phyloP scores from a whole-genome alignment of 306 rosid genomes.

The Sechiopsis laciniata region DNA sequence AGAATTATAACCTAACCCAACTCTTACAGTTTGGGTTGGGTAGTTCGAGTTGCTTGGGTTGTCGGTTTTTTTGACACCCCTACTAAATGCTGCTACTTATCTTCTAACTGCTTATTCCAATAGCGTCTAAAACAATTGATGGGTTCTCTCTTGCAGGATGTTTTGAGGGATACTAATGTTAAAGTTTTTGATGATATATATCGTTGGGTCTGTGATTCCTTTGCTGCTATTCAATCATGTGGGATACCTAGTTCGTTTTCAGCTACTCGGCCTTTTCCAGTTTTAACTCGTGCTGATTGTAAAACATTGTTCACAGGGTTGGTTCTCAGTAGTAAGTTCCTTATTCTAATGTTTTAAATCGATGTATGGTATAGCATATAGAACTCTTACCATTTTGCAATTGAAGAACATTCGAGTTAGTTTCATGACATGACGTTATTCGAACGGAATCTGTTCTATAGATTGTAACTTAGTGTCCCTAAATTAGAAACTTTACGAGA shows the following conservation, averaged over 20 bases:
- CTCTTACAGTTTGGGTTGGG: too few relatives aligned
- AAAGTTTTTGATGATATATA: conserved; percentile 49
- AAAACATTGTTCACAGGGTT: conserved; percentile 57
- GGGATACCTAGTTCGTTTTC: conserved; percentile 41
- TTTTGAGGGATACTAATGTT: conserved; percentile 53
- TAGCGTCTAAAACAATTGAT: not conserved
- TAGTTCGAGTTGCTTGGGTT: too few relatives aligned
- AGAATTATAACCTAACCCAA: too few relatives aligned
- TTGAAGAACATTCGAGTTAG: not conserved
- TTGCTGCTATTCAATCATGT: conserved; percentile 36
- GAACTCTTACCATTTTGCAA: not conserved
- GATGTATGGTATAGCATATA: not conserved
- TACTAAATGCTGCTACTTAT: not conserved
- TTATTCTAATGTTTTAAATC: not conserved
- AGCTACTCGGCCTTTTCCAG: conserved; percentile 55
- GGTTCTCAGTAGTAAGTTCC: conserved; percentile 62
- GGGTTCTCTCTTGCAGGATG: conserved; percentile 35
- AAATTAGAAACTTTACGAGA: not conserved
- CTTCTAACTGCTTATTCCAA: not conserved
- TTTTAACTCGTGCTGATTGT: conserved; percentile 38
- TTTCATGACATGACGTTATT: not conserved
- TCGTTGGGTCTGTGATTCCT: conserved; percentile 60
- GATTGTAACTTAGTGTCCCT: not conserved
- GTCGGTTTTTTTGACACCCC: too few relatives aligned
- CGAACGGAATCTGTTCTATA: not conserved